phyloP scores from a whole-genome alignment of 108 stramenopile genomes.

The Cyclostephanos tholiformis region DNA sequence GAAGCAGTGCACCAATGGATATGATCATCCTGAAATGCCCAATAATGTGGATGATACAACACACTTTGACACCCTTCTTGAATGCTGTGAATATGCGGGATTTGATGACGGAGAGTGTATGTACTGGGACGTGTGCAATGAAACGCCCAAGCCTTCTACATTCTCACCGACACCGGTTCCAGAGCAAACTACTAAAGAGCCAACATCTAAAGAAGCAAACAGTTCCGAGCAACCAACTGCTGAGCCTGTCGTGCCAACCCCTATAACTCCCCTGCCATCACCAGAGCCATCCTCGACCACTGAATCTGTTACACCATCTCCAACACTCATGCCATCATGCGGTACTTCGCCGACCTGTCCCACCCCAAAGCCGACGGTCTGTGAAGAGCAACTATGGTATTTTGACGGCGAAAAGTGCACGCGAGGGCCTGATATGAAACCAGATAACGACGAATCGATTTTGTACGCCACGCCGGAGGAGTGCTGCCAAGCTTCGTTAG shows the following conservation, averaged over 20 bases:
- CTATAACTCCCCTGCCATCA: not conserved
- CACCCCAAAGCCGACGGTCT: not conserved
- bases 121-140: conserved; percentile 6
- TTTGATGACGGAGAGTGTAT: not conserved
- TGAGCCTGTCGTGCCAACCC: too few species aligned
- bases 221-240: too few species aligned
- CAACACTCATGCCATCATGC: not conserved
- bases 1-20: conserved; percentile 16
- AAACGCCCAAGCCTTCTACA: not conserved
- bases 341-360: not conserved
- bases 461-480: not conserved
- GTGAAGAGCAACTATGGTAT: not conserved
- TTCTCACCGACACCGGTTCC: not conserved
- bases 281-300: not conserved
- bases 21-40: conserved; percentile 1
- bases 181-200: too few species aligned
- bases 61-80: not conserved
- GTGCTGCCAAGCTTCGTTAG: conserved; percentile 4
- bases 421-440: not conserved
- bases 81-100: not conserved
- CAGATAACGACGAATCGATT: not conserved
- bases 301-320: not conserved
- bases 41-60: not conserved
- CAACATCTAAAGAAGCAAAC: too few species aligned
- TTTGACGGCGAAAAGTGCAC: conserved; percentile 1